Base-by-base conservation (phyloP, 2,329 filamentous ascomycete species). In the Triangularia setosa region DNA sequence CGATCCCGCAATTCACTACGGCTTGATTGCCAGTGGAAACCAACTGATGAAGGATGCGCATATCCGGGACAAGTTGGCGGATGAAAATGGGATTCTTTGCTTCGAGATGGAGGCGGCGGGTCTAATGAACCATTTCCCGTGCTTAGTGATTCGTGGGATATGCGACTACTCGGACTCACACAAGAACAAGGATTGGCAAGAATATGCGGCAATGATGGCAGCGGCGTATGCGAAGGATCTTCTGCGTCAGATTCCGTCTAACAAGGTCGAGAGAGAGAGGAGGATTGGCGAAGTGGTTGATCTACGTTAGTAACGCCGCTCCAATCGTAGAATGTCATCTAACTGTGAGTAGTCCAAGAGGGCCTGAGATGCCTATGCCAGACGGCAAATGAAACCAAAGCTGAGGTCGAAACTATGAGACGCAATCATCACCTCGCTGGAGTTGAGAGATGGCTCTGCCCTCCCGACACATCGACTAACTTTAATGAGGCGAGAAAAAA, bases 1-100 rank as follows among this genome's bases (percentile, higher is more conserved):
- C 58, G 69, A 69, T 48, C 70, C 72, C 7, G 40, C 58, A 11
- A 65, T 78, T 2, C 75, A 78, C 61, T 76, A 75, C 28, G 77
- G 77, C 0, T 28, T 73, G 0, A 76, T 79, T 60, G 76, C 74
- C 1, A 77, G 73, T 0, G 73, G 54, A 0, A 75, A 76, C 54
- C 63, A 64, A n/a, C 1, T 76, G 11, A 73, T 78, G 64, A 73
- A 73, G 27, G 58, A 75, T 58, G 73, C 69, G 0, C 1, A 6
- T 1, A 18, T 65, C 7, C 67, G 76, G 2, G 74, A 77, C 62
- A 60, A 52, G 27, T 60, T 76, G 2, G 52, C 68, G 2, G n/a
- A 23, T 7, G 64, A 72, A 21, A 61, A 68, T 8, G 64, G 66
- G 14, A 65, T 75, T 14, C 35, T 75, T 7, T 74, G 72, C 58